Conservation (phyloP, 2,329 filamentous ascomycete species). For the Cladobotryum protrusum region DNA sequence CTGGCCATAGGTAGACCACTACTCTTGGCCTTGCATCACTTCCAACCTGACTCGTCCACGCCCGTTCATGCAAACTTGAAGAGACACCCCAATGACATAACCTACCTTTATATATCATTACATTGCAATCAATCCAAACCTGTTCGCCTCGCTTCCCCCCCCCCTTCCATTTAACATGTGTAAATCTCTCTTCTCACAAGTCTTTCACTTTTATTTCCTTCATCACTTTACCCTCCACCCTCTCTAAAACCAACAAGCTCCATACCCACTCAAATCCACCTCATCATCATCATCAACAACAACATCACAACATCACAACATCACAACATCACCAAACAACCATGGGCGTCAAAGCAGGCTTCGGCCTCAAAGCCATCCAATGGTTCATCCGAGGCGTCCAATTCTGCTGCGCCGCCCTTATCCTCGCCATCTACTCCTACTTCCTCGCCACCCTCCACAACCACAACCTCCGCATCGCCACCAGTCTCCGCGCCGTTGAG, state of each 20-base stretch:
- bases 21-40: too few species aligned
- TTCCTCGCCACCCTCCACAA: conserved; percentile 69
- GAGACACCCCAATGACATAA: too few species aligned
- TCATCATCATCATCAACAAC: not conserved
- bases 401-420: conserved; percentile 64
- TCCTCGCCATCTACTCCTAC: conserved; percentile 77
- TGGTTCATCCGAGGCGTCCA: conserved; percentile 68
- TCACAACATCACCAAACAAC: conserved; percentile 1
- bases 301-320: not conserved
- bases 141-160: too few species aligned
- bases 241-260: not conserved
- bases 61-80: too few species aligned
- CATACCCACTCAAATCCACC: not conserved
- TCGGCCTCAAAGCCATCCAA: conserved; percentile 62
- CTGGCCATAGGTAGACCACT: too few species aligned
- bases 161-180: not conserved
- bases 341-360: conserved; percentile 27
- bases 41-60: too few species aligned
- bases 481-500: conserved; percentile 65
- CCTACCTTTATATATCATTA: too few species aligned
- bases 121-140: too few species aligned
- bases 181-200: not conserved
- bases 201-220: not conserved
- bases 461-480: conserved; percentile 56
- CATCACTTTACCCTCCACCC: not conserved